Percentiles rank a stretch among this genome's conserved stretches.
phyloP scores from a whole-genome alignment of 2,329 filamentous ascomycete genomes.

The Boeremia lycopersici region DNA sequence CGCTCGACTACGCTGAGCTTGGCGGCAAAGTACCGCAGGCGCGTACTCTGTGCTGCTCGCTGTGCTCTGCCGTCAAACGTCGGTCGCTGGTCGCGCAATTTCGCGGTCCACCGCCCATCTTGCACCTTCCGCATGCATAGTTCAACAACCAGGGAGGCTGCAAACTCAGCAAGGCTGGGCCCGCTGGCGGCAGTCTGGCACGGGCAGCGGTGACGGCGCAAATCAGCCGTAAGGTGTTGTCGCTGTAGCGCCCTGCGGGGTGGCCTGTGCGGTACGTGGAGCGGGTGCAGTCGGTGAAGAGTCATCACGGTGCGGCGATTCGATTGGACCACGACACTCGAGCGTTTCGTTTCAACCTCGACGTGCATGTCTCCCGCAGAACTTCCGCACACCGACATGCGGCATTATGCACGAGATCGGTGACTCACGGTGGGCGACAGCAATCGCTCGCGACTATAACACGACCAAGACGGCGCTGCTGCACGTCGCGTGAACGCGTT shows the following conservation, averaged over 20 bases:
- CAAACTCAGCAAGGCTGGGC: conserved; percentile 13
- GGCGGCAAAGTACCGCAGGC: conserved; percentile 12
- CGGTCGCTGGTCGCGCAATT: background rate
- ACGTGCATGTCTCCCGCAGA: conserved; percentile 24
- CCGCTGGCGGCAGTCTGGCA: conserved; percentile 41
- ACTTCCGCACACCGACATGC: conserved; percentile 22
- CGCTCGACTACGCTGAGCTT: conserved; percentile 8
- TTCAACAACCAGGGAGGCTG: background rate
- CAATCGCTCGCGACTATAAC: conserved; percentile 46
- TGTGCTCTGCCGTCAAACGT: background rate
- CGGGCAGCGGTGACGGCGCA: conserved; percentile 31
- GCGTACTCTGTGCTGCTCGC: conserved; percentile 9
- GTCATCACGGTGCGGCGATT: conserved; percentile 33
- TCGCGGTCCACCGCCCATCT: conserved; percentile 9
- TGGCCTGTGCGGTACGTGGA: conserved; percentile 24
- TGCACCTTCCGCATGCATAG: conserved; percentile 9
- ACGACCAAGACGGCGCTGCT: conserved; percentile 36
- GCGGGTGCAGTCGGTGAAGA: conserved; percentile 32
- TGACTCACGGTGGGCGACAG: conserved; percentile 46
- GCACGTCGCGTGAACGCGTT: conserved; percentile 43
- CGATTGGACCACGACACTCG: conserved; percentile 40
- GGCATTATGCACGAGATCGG: conserved; percentile 30
- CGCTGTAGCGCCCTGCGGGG: conserved; percentile 36
- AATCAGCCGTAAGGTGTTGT: conserved; percentile 40
- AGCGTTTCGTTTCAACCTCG: conserved; percentile 43